phyloP scores from a whole-genome alignment of 805 yeast species.

The Saturnispora diversa region DNA sequence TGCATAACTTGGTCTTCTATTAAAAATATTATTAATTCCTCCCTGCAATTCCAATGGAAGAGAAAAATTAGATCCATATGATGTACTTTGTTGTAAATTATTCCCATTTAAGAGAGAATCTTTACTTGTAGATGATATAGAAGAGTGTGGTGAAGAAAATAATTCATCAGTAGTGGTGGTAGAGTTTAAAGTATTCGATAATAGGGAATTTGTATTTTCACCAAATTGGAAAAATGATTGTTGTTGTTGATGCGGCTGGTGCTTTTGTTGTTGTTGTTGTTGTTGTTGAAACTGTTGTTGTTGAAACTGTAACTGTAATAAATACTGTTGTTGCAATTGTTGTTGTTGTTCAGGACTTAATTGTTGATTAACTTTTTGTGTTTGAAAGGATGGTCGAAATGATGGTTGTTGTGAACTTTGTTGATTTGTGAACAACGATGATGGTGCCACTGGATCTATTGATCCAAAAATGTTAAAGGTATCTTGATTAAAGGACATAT shows the following conservation, averaged over 20 bases:
- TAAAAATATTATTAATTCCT: constrained; percentile 51
- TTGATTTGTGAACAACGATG: constrained; percentile 7
- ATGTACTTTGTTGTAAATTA: constrained; percentile 8
- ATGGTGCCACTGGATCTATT: constrained; percentile 5
- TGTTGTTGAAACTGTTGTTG: constrained; percentile 12
- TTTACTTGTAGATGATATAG: constrained; percentile 25
- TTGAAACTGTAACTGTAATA: constrained; percentile 11
- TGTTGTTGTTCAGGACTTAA: background rate
- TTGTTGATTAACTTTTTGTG: constrained; percentile 1
- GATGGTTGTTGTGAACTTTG: constrained; percentile 6
- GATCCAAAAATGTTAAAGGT: constrained; percentile 6
- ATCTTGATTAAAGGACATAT: constrained; percentile 10
- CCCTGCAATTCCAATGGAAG: constrained; percentile 58
- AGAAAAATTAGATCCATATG: constrained; percentile 29
- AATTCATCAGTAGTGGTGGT: constrained; percentile 16
- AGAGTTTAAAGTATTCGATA: too few species aligned
- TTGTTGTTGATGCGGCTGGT: constrained; percentile 11
- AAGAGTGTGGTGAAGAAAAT: constrained; percentile 25
- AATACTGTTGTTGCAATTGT: constrained; percentile 11
- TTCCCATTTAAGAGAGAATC: constrained; percentile 21
- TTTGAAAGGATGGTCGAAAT: too few species aligned
- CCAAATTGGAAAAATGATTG: constrained; percentile 12
- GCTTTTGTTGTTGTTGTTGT: constrained; percentile 10
- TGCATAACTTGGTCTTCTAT: constrained; percentile 68
- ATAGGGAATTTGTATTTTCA: constrained; percentile 14